These are phyloP conservation scores for Coemansia sp. DNA, from an alignment of 192 early-diverging fungal species.

Conservation along the genomic window DNA sequence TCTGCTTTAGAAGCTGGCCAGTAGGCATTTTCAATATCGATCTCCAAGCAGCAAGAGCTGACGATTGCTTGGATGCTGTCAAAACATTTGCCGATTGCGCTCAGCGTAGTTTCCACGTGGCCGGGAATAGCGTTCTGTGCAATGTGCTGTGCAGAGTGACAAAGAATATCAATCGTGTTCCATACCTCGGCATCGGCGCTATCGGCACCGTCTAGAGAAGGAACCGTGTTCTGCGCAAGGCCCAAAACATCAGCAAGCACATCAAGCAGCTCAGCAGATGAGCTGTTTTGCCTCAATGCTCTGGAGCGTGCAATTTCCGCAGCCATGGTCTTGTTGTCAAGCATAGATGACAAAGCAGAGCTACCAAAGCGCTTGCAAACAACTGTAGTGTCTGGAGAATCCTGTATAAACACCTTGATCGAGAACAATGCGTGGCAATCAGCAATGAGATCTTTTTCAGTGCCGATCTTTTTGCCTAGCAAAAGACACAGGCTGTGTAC, in stretches of 20 bases:
- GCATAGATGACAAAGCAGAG: not conserved
- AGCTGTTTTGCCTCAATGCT: not conserved
- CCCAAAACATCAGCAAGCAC: not conserved
- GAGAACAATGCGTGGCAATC: not conserved
- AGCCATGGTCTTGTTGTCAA: not conserved
- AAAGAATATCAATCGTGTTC: not conserved
- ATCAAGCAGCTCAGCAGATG: not conserved
- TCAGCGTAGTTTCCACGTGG: not conserved
- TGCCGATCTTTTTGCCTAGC: not conserved
- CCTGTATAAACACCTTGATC: not conserved
- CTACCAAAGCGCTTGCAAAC: not conserved
- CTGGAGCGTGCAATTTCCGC: not conserved
- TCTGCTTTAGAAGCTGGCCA: conserved; percentile 6
- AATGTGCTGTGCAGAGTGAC: not conserved
- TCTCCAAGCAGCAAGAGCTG: not conserved
- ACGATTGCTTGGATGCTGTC: not conserved
- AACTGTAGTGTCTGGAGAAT: not conserved
- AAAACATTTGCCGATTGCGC: not conserved
- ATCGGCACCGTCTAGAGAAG: not conserved
- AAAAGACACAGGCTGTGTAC: not conserved
- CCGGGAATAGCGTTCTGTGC: not conserved
- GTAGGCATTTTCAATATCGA: not conserved
- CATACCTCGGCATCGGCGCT: not conserved
- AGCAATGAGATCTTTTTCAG: not conserved
- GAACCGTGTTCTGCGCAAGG: not conserved